phyloP scores from a whole-genome alignment of 2,329 filamentous ascomycete species.

The Fusarium sp. region DNA sequence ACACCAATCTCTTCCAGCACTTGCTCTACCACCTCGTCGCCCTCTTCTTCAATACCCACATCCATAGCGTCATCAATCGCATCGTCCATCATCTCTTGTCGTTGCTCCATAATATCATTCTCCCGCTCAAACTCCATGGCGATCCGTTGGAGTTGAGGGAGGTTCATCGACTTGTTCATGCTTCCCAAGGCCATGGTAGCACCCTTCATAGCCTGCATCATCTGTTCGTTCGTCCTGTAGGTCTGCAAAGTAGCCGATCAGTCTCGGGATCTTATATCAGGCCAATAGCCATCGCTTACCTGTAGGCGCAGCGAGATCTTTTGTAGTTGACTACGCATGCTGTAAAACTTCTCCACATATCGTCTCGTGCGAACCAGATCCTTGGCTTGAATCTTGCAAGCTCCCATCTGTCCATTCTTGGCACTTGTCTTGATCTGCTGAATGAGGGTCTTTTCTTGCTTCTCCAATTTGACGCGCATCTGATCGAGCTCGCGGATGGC shows the following conservation, averaged over 20 bases:
- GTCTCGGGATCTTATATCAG: background rate
- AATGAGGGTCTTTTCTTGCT: conserved; percentile 97
- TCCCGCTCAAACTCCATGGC: conserved; percentile 99
- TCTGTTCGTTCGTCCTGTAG: conserved; percentile 97
- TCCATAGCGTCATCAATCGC: conserved; percentile 97
- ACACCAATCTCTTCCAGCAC: conserved; percentile 97
- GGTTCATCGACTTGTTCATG: conserved; percentile 98
- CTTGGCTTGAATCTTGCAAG: conserved; percentile 97
- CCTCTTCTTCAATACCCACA: conserved; percentile 88
- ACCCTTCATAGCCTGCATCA: conserved; percentile 99
- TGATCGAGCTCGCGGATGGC: conserved; percentile 96
- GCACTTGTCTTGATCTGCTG: conserved; percentile 98
- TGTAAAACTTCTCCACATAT: conserved; percentile 98
- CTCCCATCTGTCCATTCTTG: conserved; percentile 98
- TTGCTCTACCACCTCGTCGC: conserved; percentile 96
- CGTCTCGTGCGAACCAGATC: conserved; percentile 92
- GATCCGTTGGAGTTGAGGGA: conserved; percentile 92
- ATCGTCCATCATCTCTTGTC: conserved; percentile 99
- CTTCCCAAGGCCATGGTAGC: conserved; percentile 90
- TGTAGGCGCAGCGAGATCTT: conserved; percentile 95
- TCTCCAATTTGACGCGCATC: conserved; percentile 93
- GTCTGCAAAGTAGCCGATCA: conserved; percentile 65
- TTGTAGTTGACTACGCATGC: conserved; percentile 96
- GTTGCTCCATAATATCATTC: conserved; percentile 99
- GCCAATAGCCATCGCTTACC: conserved; percentile 57